Conservation (phyloP, 1,284 basidiomycete genomes). For the Cutaneotrichosporon dermatis region DNA sequence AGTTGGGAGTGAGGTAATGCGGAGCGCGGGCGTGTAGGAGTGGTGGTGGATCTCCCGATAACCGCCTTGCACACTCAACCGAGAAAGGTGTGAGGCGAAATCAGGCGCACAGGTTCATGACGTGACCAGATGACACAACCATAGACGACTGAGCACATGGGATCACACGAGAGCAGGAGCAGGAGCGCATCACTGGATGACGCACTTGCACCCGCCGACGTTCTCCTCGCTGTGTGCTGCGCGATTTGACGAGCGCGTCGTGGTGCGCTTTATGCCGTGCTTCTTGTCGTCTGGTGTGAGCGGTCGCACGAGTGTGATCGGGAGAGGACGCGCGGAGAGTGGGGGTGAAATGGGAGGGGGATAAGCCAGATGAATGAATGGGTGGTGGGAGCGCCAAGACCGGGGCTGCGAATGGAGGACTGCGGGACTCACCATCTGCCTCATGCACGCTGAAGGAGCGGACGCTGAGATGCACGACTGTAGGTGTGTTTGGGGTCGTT, state of each 20-base stretch:
- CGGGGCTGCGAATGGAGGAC: too few relatives aligned
- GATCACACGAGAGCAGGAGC: too few relatives aligned
- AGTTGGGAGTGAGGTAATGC: not conserved
- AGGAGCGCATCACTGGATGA: slow-evolving; percentile 22
- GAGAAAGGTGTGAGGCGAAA: too few relatives aligned
- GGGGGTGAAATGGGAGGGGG: not conserved
- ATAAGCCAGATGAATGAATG: too few relatives aligned
- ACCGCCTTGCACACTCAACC: too few relatives aligned
- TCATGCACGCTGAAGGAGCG: slow-evolving; percentile 55
- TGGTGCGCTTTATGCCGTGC: slow-evolving; percentile 8
- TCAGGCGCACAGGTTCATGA: not conserved
- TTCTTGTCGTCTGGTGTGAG: slow-evolving; percentile 16
- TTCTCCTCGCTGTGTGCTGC: slow-evolving; percentile 26
- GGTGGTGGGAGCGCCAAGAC: too few relatives aligned
- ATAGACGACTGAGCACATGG: too few relatives aligned
- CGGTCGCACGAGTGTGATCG: not conserved
- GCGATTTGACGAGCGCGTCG: slow-evolving; percentile 10
- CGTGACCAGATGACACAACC: too few relatives aligned
- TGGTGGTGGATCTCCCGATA: too few relatives aligned
- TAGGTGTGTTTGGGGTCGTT: slow-evolving; percentile 51
- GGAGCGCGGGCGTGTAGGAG: not conserved
- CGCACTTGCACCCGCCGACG: slow-evolving; percentile 40
- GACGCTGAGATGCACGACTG: slow-evolving; percentile 75
- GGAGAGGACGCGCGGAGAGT: not conserved
- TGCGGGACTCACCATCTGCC: slow-evolving; percentile 34